Evolutionary conservation across 257 asterid genomes (phyloP).

Genomic region (Paraleonurus japonicus): DNA sequence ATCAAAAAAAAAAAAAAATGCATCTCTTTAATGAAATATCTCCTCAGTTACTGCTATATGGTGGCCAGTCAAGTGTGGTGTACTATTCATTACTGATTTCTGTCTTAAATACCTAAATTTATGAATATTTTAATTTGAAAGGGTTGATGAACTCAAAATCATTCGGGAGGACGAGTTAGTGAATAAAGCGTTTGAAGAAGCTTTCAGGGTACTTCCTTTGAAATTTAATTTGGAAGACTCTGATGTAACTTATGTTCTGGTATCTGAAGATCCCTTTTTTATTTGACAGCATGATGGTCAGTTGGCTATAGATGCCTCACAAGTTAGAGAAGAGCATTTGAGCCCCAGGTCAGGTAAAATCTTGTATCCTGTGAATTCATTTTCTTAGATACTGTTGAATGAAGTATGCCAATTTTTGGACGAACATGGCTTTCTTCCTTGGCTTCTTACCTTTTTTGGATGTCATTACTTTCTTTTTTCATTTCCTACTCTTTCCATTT

Average conservation of each 20-base stretch:
- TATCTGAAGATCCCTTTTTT: constrained; percentile 9
- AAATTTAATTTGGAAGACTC: background rate
- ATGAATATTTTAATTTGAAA: constrained; percentile 29
- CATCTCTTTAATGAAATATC: background rate
- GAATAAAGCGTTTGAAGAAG: constrained; percentile 74
- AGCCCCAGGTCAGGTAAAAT: constrained; percentile 46
- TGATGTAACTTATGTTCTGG: constrained; percentile 14
- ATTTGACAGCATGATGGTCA: constrained; percentile 47
- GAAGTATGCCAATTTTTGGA: background rate
- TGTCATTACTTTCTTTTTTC: background rate
- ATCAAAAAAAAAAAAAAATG: no score
- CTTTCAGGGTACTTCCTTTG: constrained; percentile 57
- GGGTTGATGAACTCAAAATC: constrained; percentile 83
- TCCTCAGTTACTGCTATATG: background rate
- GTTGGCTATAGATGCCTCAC: constrained; percentile 33
- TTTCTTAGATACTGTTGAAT: background rate
- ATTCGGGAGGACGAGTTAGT: constrained; percentile 77
- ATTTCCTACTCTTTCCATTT: constrained; percentile 4
- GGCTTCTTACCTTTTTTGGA: constrained; percentile 9
- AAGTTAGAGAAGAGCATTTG: constrained; percentile 30
- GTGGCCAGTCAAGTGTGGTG: background rate
- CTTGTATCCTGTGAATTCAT: constrained; percentile 1
- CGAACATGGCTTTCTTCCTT: background rate
- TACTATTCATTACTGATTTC: background rate
- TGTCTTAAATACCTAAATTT: constrained; percentile 9